Percentiles rank a stretch among this genome's conserved stretches.
phyloP scores from a whole-genome alignment of 768 basidiomycete genomes.

The button mushroom (Agaricus bisporus) region DNA sequence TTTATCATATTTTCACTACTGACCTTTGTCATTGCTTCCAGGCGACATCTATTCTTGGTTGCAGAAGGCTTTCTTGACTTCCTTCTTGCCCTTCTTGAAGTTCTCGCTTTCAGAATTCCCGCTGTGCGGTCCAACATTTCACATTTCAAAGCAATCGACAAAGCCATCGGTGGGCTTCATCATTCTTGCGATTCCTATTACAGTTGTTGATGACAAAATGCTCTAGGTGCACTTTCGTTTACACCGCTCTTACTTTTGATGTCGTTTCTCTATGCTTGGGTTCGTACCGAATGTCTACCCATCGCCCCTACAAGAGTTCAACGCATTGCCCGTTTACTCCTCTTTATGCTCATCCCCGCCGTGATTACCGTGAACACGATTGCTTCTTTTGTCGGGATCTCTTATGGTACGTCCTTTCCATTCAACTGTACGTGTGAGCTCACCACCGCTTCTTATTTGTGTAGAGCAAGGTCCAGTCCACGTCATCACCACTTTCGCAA shows the following conservation, averaged over 20 bases:
- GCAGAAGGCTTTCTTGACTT: constrained; percentile 61
- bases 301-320: constrained; percentile 46
- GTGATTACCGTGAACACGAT: constrained; percentile 51
- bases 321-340: constrained; percentile 33
- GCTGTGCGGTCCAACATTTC: constrained; percentile 37
- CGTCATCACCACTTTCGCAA: constrained; percentile 36
- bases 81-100: constrained; percentile 51
- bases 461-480: constrained; percentile 2
- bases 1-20: background rate
- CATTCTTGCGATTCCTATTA: background rate
- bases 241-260: constrained; percentile 61
- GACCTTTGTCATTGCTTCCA: constrained; percentile 15
- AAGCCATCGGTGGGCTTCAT: constrained; percentile 47
- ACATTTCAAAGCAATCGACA: constrained; percentile 50
- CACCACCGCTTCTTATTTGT: background rate
- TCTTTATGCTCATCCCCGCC: constrained; percentile 50
- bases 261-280: constrained; percentile 55
- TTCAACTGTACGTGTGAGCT: background rate
- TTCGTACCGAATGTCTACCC: constrained; percentile 43
- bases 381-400: constrained; percentile 58
- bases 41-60: constrained; percentile 53
- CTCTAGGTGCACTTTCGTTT: constrained; percentile 48
- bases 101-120: constrained; percentile 51
- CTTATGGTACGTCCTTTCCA: constrained; percentile 39
- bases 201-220: constrained; percentile 1